Evolutionary conservation across 805 yeast genomes (phyloP).

Genomic region (Yamadazyma akitaensis): DNA sequence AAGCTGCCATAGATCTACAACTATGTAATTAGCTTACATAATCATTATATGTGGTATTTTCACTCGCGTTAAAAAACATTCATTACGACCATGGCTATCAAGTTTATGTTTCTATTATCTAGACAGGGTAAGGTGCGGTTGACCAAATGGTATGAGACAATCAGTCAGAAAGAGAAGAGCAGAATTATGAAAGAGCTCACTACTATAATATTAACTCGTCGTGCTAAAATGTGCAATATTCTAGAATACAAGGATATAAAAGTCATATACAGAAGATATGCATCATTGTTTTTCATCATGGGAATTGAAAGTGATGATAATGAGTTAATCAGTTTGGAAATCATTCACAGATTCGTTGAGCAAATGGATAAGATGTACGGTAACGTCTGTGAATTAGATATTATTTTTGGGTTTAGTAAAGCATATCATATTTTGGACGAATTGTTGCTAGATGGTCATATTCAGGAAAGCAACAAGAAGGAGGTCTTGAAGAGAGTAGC

Average conservation of each 20-base stretch:
- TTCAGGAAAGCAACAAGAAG: constrained; percentile 77
- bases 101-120: constrained; percentile 76
- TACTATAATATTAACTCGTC: constrained; percentile 76
- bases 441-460: constrained; percentile 79
- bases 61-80: background rate
- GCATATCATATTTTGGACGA: constrained; percentile 94
- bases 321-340: constrained; percentile 80
- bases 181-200: constrained; percentile 83
- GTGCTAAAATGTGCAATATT: constrained; percentile 94
- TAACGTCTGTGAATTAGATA: constrained; percentile 94
- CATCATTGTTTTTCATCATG: constrained; percentile 84
- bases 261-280: constrained; percentile 88
- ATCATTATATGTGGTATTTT: too few relatives aligned
- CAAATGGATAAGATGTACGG: constrained; percentile 96
- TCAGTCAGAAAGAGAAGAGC: constrained; percentile 79
- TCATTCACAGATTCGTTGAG: constrained; percentile 91
- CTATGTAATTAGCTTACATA: too few relatives aligned
- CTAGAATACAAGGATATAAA: constrained; percentile 82
- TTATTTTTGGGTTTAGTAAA: constrained; percentile 90
- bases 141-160: constrained; percentile 87
- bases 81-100: constrained; percentile 56
- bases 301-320: constrained; percentile 84
- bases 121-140: constrained; percentile 94
- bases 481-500: constrained; percentile 75
- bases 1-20: too few relatives aligned